Conservation (phyloP, 1,139 yeast genomes). For the Yamadazyma kanchanaburiensis region DNA sequence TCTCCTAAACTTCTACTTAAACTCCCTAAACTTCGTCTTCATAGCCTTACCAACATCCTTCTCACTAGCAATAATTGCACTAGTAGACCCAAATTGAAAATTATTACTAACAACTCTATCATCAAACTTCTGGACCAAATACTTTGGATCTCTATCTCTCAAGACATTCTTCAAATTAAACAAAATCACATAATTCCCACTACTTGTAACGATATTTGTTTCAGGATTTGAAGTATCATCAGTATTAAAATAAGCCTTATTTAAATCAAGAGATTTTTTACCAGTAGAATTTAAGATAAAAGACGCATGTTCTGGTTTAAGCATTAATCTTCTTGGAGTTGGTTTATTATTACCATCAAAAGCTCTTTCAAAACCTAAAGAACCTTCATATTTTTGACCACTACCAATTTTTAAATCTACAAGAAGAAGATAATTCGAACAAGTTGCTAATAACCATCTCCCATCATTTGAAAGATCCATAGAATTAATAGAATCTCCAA, state of each 20-base stretch:
- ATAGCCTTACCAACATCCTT: slow-evolving; percentile 70
- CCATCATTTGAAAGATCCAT: slow-evolving; percentile 79
- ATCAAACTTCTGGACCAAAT: slow-evolving; percentile 61
- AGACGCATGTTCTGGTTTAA: slow-evolving; percentile 72
- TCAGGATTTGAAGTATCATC: slow-evolving; percentile 54
- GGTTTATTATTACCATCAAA: slow-evolving; percentile 70
- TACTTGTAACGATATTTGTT: slow-evolving; percentile 68
- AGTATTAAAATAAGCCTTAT: slow-evolving; percentile 74
- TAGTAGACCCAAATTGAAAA: slow-evolving; percentile 70
- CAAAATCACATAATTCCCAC: slow-evolving; percentile 76
- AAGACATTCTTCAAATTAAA: slow-evolving; percentile 72
- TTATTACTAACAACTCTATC: slow-evolving; percentile 71
- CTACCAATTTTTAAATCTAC: slow-evolving; percentile 62
- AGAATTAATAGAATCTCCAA: slow-evolving; percentile 70
- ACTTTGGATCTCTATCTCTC: slow-evolving; percentile 48
- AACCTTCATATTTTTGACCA: slow-evolving; percentile 58
- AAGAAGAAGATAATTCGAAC: slow-evolving; percentile 64
- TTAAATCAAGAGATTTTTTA: slow-evolving; percentile 49
- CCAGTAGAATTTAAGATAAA: slow-evolving; percentile 55
- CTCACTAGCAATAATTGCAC: slow-evolving; percentile 65
- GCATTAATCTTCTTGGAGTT: slow-evolving; percentile 60
- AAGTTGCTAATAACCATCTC: slow-evolving; percentile 77
- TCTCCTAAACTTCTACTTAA: slow-evolving; percentile 24
- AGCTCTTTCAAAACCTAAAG: slow-evolving; percentile 60
- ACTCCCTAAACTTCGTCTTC: slow-evolving; percentile 54